Base-by-base conservation (phyloP, 139 green algal species). In the Volvox africanus region DNA sequence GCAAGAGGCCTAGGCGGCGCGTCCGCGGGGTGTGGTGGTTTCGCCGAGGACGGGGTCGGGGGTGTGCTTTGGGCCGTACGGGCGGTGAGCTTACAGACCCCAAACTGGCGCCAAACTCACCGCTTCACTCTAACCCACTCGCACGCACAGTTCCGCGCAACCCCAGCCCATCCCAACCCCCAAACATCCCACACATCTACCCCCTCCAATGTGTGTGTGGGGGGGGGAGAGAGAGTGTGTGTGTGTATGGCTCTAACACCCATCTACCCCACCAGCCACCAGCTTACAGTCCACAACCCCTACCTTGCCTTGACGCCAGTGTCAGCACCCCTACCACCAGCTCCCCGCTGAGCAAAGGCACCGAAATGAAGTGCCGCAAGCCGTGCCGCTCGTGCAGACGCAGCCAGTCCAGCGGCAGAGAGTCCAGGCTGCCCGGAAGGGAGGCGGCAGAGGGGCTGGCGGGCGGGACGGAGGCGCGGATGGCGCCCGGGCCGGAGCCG, bases 401-500 rank as follows among this genome's bases (percentile, higher is more conserved):
- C 67, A 55, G 26, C 86, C 86, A 90, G 73, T 90, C 86, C 16
- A 55, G 6, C 20, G 86, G 86, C 50, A 90, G 50, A 2, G 44
- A 22, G 18, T 71, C 37, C 44, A 89, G 69, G 35, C 16, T 30
- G 16, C 71, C 69, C 3, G 85, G 68, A 11, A 82, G 37, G 62
- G 26, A 86, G 62, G 67, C 14, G 26, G 83, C 32, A 22, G 20
- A 76, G 22, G 32, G n/a, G 28, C 55, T 21, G 17, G 81, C 81
- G 9, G 81, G 33, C 20, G 20, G 33, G 21, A 30, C 82, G 16
- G 33, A 88, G 82, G 62, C 62, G 21, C 82, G 19, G n/a, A 62
- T 62, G 61, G 21, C 44, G 76, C 30, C 61, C 2, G 32, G 14
- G 76, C 76, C 16, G 76, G 32, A 21, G 76, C 76, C 30, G 71